Evolutionary conservation across 208 protist species (phyloP).

Genomic region (Trypanosoma rangeli): DNA sequence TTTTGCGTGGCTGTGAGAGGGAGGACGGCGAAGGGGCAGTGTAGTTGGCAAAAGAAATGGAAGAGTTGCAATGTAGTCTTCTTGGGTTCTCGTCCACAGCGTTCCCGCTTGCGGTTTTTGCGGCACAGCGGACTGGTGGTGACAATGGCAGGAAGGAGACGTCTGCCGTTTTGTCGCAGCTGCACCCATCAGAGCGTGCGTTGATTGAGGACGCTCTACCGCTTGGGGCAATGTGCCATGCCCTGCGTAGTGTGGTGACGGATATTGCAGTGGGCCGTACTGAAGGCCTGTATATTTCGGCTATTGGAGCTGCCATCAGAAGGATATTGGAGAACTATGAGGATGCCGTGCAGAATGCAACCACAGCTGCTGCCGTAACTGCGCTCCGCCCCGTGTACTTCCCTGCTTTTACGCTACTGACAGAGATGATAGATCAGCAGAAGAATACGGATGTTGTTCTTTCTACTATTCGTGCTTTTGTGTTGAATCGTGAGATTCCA

Average conservation of each 20-base stretch:
- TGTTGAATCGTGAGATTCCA: slow-evolving; percentile 58
- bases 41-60: slow-evolving; percentile 44
- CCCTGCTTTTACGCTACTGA: slow-evolving; percentile 47
- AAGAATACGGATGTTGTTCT: slow-evolving; percentile 28
- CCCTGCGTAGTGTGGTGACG: slow-evolving; percentile 34
- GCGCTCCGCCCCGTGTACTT: slow-evolving; percentile 45
- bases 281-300: slow-evolving; percentile 55
- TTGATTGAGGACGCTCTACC: slow-evolving; percentile 54
- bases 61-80: slow-evolving; percentile 82
- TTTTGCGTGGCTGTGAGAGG: background rate
- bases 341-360: slow-evolving; percentile 39
- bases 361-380: slow-evolving; percentile 41
- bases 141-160: background rate
- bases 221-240: slow-evolving; percentile 48
- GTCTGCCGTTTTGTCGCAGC: slow-evolving; percentile 23
- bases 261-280: slow-evolving; percentile 49
- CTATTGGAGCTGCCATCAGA: slow-evolving; percentile 47
- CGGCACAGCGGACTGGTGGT: background rate
- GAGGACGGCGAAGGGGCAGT: background rate
- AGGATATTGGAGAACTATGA: slow-evolving; percentile 54
- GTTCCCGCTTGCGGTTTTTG: slow-evolving; percentile 13
- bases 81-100: slow-evolving; percentile 70
- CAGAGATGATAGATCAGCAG: slow-evolving; percentile 37
- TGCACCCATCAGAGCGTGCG: slow-evolving; percentile 68
- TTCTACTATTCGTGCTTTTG: slow-evolving; percentile 42